Evolutionary conservation across 208 protist genomes (phyloP), one percentile per base, ranked within the genome.

Genomic region (Angomonas ambiguus): DNA sequence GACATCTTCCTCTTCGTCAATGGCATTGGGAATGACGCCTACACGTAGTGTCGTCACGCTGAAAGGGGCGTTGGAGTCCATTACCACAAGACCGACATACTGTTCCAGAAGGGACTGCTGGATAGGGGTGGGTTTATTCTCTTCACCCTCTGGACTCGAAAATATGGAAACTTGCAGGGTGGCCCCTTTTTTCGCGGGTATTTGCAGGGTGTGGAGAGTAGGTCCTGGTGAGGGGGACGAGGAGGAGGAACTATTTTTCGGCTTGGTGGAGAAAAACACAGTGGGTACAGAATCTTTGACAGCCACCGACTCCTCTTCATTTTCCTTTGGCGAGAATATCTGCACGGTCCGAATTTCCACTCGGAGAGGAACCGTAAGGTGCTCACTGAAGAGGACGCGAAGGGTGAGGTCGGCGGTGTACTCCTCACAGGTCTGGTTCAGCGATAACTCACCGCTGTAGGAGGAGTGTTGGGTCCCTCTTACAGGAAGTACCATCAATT

Each of bases 31-130:
- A 34, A 82, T 70, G 25, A 85, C 65, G 42, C 65, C 79, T n/a
- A 95, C 74, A n/a, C 84, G 83, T 10, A 80, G 76, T 0, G 84
- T 67, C 51, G 59, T 67, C 10, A 79, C 66, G 67, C 81, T 91
- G 72, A 79, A 87, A 1, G 82, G 68, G n/a, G 89, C 80, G 58
- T 76, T 82, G 48, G 92, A 77, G 69, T 95, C 89, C 56, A 91
- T 74, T 2, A 91, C 69, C 3, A 74, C 83, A 5, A 95, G 49
- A 16, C 74, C 79, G 35, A 92, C 74, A 13, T 63, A 72, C 74
- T 91, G 77, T 72, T 95, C 89, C 31, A 91, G 68, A 35, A 67
- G 79, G 6, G 80, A 72, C 20, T 77, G 65, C 22, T 75, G 76
- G 10, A 83, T 48, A 1, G 56, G 32, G 51, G 57, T 66, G 10